These are phyloP conservation scores for Zasmidium cellare DNA, from an alignment of 2,329 filamentous ascomycete species.

Conservation along the genomic window DNA sequence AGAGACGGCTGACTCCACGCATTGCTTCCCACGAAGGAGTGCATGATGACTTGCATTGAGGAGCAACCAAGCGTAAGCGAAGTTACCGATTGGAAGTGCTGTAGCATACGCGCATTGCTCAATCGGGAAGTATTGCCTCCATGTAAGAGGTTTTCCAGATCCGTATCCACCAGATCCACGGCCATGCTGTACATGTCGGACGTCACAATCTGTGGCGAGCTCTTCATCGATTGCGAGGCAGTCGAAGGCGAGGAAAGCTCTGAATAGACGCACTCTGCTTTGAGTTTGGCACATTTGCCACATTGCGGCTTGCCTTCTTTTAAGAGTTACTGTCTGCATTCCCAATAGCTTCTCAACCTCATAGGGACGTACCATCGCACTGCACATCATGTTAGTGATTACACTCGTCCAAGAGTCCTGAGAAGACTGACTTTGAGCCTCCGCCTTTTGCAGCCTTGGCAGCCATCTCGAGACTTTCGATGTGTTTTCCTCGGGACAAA, in stretches of 20 bases:
- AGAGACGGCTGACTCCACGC: conserved; percentile 22
- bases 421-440: conserved; percentile 6
- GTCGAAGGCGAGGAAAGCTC: background rate
- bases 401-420: background rate
- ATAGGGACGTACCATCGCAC: background rate
- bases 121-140: background rate
- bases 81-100: conserved; percentile 22
- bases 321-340: background rate
- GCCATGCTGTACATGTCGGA: conserved; percentile 14
- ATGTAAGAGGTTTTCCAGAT: conserved; percentile 8
- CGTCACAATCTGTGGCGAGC: background rate
- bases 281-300: conserved; percentile 10
- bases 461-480: conserved; percentile 10
- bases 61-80: conserved; percentile 17
- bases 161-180: conserved; percentile 7
- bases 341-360: background rate
- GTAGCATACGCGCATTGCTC: conserved; percentile 11
- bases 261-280: conserved; percentile 12
- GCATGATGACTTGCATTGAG: conserved; percentile 14
- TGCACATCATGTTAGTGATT: background rate
- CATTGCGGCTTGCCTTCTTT: conserved; percentile 14
- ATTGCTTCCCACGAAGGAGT: conserved; percentile 11
- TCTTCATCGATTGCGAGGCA: background rate
- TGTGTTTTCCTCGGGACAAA: conserved; percentile 11
- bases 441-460: conserved; percentile 10